Evolutionary conservation across 2,329 filamentous ascomycete genomes (phyloP), one percentile per base, ranked within the genome.

Genomic region (Podosphaera xanthii): DNA sequence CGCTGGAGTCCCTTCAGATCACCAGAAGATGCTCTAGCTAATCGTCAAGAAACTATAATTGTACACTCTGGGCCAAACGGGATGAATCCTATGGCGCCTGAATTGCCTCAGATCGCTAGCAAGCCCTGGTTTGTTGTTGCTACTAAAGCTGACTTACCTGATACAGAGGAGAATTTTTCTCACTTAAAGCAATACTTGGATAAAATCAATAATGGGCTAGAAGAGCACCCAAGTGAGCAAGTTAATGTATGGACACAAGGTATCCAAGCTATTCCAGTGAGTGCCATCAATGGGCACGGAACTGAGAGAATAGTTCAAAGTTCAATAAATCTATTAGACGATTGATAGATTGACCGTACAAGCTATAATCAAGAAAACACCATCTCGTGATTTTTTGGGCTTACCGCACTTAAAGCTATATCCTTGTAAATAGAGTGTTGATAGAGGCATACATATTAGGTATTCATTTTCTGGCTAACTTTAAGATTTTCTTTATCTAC

Each of bases 121-220:
- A 98, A 98, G 73, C 90, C 92, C 0, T 98, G 92, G 92, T 92
- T 94, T 67, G 90, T 96, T 4, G 82, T 96, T 50, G 91, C 87
- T 0, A 96, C 90, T 30, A 97, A 97, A 72, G 90, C 87, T 0
- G 91, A 97, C 69, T 70, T 94, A 59, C 80, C 83, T 2, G 78
- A 78, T 2, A 94, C 92, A 1, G 79, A 89, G 69, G 78, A 81
- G 33, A 94, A 92, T 68, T 98, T 87, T 69, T 71, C 70, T 42
- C 71, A 73, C 58, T 73, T 98, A 64, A 81, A 82, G 64, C 71
- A 72, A 7, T 95, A 96, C 70, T 72, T 98, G 3, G 75, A 78
- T 3, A 73, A 73, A 3, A 77, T 97, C 33, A 79, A 79, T 58
- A 73, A 73, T 0, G 83, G 84, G 1, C 71, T 73, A 30, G 76